phyloP scores from a whole-genome alignment of 2,329 filamentous ascomycete species.

The Calcarisporium arbuscula region DNA sequence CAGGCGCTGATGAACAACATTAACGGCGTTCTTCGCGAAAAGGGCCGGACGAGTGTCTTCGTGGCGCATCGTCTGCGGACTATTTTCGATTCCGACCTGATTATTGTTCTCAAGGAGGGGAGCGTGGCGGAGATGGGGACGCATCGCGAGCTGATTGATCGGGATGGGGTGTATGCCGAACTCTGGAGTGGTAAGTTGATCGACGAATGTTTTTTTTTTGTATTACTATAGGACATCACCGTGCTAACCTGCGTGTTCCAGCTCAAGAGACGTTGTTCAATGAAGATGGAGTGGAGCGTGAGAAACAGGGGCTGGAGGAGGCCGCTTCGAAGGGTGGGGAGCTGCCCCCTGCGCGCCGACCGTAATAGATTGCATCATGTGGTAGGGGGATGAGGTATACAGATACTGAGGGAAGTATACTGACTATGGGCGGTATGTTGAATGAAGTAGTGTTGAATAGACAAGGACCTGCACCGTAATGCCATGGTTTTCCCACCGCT shows the following conservation, averaged over 20 bases:
- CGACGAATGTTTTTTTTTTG: background rate
- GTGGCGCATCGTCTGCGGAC: constrained; percentile 88
- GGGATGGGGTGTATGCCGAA: constrained; percentile 75
- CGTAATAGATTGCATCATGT: too few species aligned
- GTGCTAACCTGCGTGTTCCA: constrained; percentile 18
- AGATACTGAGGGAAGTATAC: too few species aligned
- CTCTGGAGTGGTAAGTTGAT: constrained; percentile 73
- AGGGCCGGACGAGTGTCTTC: constrained; percentile 85
- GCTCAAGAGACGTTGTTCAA: constrained; percentile 58
- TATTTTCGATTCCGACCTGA: constrained; percentile 88
- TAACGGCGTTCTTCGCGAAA: constrained; percentile 85
- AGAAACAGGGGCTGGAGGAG: constrained; percentile 19
- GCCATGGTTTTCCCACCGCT: too few species aligned
- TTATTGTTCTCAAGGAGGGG: constrained; percentile 83
- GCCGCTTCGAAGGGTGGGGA: constrained; percentile 8
- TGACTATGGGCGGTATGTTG: too few species aligned
- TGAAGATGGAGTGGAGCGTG: constrained; percentile 36
- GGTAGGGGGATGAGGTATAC: too few species aligned
- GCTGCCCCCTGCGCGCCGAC: too few species aligned
- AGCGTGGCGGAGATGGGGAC: constrained; percentile 84
- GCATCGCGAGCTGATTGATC: constrained; percentile 75
- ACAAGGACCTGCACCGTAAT: too few species aligned
- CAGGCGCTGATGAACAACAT: constrained; percentile 87
- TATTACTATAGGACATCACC: background rate
- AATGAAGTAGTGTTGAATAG: too few species aligned